Conservation (phyloP, 2,329 filamentous ascomycete genomes). For the Colletotrichum salicis region DNA sequence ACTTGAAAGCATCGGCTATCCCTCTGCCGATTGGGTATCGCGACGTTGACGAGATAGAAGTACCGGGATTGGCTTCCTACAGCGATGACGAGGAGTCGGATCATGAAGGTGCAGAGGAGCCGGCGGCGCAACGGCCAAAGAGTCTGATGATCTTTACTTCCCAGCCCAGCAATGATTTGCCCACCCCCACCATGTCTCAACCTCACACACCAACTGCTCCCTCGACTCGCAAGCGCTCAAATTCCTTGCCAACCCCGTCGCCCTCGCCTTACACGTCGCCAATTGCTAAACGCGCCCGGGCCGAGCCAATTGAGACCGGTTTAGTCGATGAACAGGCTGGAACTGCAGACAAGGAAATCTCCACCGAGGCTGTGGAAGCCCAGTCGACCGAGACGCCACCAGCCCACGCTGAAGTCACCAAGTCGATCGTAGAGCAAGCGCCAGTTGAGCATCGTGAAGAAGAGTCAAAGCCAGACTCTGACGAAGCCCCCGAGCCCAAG, state of each 20-base stretch:
- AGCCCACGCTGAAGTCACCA: constrained; percentile 1
- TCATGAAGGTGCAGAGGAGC: constrained; percentile 45
- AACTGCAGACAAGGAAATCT: constrained; percentile 24
- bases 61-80: constrained; percentile 73
- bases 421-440: not conserved
- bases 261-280: constrained; percentile 40
- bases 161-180: constrained; percentile 41
- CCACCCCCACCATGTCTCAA: constrained; percentile 47
- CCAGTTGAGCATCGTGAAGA: not conserved
- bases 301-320: constrained; percentile 10
- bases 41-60: constrained; percentile 83
- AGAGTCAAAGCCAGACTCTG: not conserved
- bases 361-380: constrained; percentile 21
- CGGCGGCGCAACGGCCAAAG: constrained; percentile 53
- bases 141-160: constrained; percentile 55
- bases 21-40: constrained; percentile 75
- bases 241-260: constrained; percentile 58
- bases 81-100: constrained; percentile 70
- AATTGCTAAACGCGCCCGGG: constrained; percentile 28
- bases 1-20: constrained; percentile 65
- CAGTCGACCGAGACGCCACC: constrained; percentile 1
- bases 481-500: constrained; percentile 23
- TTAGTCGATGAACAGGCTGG: constrained; percentile 3
- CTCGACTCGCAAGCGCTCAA: constrained; percentile 56
- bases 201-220: constrained; percentile 48